Base-by-base conservation (phyloP, 73 alveolate genomes). In the Tetrahymena borealis region DNA sequence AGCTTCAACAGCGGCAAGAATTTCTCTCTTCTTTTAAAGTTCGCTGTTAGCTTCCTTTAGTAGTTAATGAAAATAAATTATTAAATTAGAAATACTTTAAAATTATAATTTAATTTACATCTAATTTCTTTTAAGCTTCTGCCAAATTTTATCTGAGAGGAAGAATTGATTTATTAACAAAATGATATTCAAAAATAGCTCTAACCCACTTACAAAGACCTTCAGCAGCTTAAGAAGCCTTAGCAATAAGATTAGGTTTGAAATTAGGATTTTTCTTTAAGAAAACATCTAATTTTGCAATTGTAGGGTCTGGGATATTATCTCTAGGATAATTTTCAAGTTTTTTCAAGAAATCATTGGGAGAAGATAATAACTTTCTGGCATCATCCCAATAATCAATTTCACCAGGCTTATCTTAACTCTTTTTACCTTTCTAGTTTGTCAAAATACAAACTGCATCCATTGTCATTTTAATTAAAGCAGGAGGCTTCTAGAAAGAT, bases 121-220 rank as follows among this genome's bases (percentile, higher is more conserved):
- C 85, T 60, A 60, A 60, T 60, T 60, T 60, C 28, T 60, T 60
- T 18, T 60, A 90, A n/a, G 99, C 99, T 91, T 94, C 94, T 40
- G 95, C 99, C 92, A 97, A 96, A 39, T 97, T 98, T 77, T 96
- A 99, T 97, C 98, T 95, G 91, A 98, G 96, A 13, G 99, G 99
- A 77, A 97, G 96, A 33, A 98, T 96, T 93, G 97, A 98, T 79
- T 97, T 98, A 79, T 98, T 97, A 6, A 98, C 97, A 42, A 94
- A 90, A 79, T 97, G 96, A 41, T 91, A 97, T 78, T 96, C 95
- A 95, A 96, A 97, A 35, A 97, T 96, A 33, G 99, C 98, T 28
- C 96, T 43, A 8, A 96, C 98, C 98, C 99, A 97, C 78, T 95
- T 94, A 91, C 99, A 97, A 35, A 97, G 93, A 79, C 99, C 99